Base-by-base conservation (phyloP, 768 basidiomycete genomes). In the Suillus bovinus region DNA sequence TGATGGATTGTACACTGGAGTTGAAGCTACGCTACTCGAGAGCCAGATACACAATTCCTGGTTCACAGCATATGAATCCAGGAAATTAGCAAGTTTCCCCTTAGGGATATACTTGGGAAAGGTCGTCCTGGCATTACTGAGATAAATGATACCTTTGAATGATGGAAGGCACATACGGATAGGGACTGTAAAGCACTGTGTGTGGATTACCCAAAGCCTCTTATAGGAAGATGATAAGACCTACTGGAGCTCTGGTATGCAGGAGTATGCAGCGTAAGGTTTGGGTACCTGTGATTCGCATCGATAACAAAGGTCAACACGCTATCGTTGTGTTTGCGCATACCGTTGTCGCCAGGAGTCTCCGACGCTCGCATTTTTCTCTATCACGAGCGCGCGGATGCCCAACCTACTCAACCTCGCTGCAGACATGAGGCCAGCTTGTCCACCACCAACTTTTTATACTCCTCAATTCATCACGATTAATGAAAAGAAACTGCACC, bases 31-130 rank as follows among this genome's bases (percentile, higher is more conserved):
- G 13, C 64, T 76, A 0, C 80, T 71, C 0, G 81, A 81, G 0
- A 78, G 81, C 86, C 85, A 86, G 16, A 84, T 80, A 64, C 85
- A 80, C 29, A 88, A 67, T 64, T 87, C 86, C 58, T 86, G 72
- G 0, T 78, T 67, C 16, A 81, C 76, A 0, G 81, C 84, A 66
- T 87, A 88, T 3, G 71, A 74, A 67, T 87, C 86, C 3, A 87
- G 74, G 81, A 82, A 87, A 63, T 83, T 81, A 3, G 81, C 86
- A 33, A 87, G 76, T 81, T 83, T 44, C n/a, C 54, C 29, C 22
- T 56, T 54, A 29, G 54, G 31, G 53, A 31, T 39, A 22, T 16
- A 22, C 5, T n/a, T 34, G 11, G 33, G 53, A 33, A 33, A 24
- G 58, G 9, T 52, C 10, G 50, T 33, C 20, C 50, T 52, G 7